Base-by-base conservation (phyloP, 1,284 basidiomycete species). In the Microbotryum lychnidis-dioicae region DNA sequence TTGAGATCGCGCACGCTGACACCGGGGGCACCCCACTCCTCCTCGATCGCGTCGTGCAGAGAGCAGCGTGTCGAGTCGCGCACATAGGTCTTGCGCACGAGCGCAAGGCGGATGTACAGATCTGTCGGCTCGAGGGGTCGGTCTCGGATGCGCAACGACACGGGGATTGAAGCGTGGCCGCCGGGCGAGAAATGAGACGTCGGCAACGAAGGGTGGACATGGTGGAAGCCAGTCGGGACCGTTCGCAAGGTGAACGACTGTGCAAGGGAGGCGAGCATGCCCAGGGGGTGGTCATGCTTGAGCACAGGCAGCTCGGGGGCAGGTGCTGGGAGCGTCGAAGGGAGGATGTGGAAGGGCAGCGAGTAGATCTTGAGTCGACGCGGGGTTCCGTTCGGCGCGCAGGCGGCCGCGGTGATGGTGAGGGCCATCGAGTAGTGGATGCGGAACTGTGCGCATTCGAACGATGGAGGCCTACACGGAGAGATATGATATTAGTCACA, bases 341-440 rank as follows among this genome's bases (percentile, higher is more conserved):
- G 73, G 21, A 74, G 66, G 51, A 74, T 69, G 58, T 71, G 70
- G 64, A 74, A 74, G 4, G 73, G 73, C 6, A 72, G 61, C 20
- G 71, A 70, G 60, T 70, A 71, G 48, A 73, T 69, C 59, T 73
- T 73, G 60, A 72, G 65, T 5, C 71, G 67, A 3, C 69, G 59
- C 1, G 72, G 72, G 29, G 70, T 69, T 4, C 69, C 69, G 49
- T 65, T 68, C 9, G 67, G 54, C 46, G 58, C 60, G 29, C 61
- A 64, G 44, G 60, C 57, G 20, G 62, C 61, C 23, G 63, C 64
- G 56, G 70, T 72, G 61, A 74, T 60, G 14, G 71, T 72, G 54
- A 74, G 60, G 21, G 72, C 71, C 73, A 74, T 74, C 23, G 71
- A 71, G 64, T 74, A 74, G 27, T 66, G 64, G 49, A 74, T 72